These are phyloP conservation scores for Ophiocordyceps robertsii DNA, from an alignment of 2,329 filamentous ascomycete species.

Conservation along the genomic window DNA sequence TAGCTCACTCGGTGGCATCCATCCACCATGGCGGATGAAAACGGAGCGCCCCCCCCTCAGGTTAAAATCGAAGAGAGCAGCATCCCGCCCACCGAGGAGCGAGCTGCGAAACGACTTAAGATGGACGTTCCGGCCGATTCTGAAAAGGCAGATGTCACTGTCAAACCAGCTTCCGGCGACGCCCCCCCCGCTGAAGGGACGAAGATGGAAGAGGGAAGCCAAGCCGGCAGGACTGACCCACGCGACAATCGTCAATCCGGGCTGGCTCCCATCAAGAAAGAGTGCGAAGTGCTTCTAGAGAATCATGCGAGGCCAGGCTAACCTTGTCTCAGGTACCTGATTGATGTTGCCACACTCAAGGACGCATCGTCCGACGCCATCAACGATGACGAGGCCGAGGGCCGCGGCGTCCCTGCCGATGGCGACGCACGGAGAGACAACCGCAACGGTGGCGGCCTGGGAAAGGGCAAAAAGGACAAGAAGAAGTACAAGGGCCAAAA, in stretches of 20 bases:
- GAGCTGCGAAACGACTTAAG: slow-evolving; percentile 47
- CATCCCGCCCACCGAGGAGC: slow-evolving; percentile 13
- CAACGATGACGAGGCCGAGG: slow-evolving; percentile 37
- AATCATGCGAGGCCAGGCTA: slow-evolving; percentile 1
- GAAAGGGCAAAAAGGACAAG: slow-evolving; percentile 29
- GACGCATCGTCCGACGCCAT: slow-evolving; percentile 11
- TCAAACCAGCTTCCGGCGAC: background rate
- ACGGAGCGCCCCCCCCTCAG: slow-evolving; percentile 2
- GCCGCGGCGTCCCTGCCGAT: slow-evolving; percentile 17
- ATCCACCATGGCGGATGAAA: slow-evolving; percentile 12
- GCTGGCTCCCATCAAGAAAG: slow-evolving; percentile 58
- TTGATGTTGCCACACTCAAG: slow-evolving; percentile 18
- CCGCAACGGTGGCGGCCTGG: slow-evolving; percentile 30
- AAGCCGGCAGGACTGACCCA: slow-evolving; percentile 8
- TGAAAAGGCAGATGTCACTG: slow-evolving; percentile 1
- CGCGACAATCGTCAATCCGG: slow-evolving; percentile 31
- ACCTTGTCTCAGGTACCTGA: slow-evolving; percentile 24
- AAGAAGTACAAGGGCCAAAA: slow-evolving; percentile 57
- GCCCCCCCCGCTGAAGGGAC: background rate
- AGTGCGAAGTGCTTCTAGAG: slow-evolving; percentile 33
- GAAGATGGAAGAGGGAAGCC: slow-evolving; percentile 3
- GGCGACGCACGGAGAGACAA: slow-evolving; percentile 40
- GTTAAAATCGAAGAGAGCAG: background rate
- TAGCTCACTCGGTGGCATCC: background rate
- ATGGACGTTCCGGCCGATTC: slow-evolving; percentile 21